Percentiles rank a stretch among this genome's conserved stretches.
Evolutionary conservation across 2,329 filamentous ascomycete genomes (phyloP).

Genomic region (Colletotrichum chlorophyti): DNA sequence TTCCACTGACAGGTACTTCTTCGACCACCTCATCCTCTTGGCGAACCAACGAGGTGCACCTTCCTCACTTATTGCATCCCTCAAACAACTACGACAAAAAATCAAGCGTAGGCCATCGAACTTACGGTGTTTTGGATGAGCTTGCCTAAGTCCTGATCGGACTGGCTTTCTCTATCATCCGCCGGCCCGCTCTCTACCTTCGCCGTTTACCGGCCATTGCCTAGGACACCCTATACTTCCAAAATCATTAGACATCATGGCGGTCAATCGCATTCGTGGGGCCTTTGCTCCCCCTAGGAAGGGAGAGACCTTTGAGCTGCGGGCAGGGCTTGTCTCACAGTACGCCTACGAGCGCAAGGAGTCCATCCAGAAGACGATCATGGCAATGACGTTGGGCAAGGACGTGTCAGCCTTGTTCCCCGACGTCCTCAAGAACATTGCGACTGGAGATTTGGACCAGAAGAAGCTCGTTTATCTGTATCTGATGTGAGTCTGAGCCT

Average conservation of each 20-base stretch:
- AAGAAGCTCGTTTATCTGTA: slow-evolving; percentile 99
- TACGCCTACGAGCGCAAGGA: slow-evolving; percentile 99
- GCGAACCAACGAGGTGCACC: slow-evolving; percentile 19
- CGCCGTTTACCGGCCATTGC: slow-evolving; percentile 3
- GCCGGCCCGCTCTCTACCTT: background rate
- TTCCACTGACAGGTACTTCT: slow-evolving; percentile 24
- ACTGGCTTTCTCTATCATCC: slow-evolving; percentile 21
- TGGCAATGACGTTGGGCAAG: slow-evolving; percentile 99
- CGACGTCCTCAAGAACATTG: slow-evolving; percentile 98
- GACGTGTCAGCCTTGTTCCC: slow-evolving; percentile 97
- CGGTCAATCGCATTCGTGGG: slow-evolving; percentile 93
- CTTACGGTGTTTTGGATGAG: slow-evolving; percentile 15
- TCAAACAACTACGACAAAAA: slow-evolving; percentile 3
- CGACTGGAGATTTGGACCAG: slow-evolving; percentile 91
- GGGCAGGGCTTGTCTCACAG: slow-evolving; percentile 94
- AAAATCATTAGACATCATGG: slow-evolving; percentile 64
- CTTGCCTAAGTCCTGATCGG: slow-evolving; percentile 22
- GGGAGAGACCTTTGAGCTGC: slow-evolving; percentile 97
- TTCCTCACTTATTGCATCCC: slow-evolving; percentile 9
- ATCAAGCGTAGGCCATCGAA: background rate
- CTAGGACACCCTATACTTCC: slow-evolving; percentile 35
- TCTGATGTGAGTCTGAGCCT: slow-evolving; percentile 74
- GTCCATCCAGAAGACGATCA: slow-evolving; percentile 99
- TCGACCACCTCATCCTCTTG: slow-evolving; percentile 29
- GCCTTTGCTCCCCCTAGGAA: slow-evolving; percentile 93